Evolutionary conservation across 148 eudicot species (phyloP).

Genomic region (Cornus controversa): DNA sequence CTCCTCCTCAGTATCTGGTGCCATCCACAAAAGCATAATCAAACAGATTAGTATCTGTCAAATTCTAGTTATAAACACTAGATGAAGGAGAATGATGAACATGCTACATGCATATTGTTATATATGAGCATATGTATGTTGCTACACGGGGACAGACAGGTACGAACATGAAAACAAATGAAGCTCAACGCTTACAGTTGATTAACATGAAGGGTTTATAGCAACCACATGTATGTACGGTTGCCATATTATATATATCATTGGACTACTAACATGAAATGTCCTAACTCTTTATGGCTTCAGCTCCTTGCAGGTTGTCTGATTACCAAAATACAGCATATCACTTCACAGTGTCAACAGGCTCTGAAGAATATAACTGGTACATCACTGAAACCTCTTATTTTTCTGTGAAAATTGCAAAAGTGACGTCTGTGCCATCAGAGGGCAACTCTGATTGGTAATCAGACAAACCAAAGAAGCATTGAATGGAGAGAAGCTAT

Average conservation of each 20-base stretch:
- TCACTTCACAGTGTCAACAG: neutral
- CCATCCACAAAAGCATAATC: slow-evolving; percentile 14
- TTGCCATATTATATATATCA: neutral
- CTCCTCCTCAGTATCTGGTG: slow-evolving; percentile 83
- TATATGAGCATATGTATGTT: neutral
- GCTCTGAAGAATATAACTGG: neutral
- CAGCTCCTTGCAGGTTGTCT: neutral
- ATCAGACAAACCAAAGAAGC: neutral
- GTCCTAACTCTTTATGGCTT: neutral
- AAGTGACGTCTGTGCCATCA: neutral
- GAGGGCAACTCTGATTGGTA: neutral
- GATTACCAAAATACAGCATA: neutral
- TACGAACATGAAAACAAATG: neutral
- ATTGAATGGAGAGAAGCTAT: neutral
- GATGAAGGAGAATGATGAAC: neutral
- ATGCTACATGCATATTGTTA: neutral
- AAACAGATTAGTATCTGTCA: neutral
- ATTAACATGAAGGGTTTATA: neutral
- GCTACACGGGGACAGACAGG: neutral
- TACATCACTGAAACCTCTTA: neutral
- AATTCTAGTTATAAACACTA: neutral
- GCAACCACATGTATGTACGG: neutral
- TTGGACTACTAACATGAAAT: neutral
- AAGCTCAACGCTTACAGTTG: neutral
- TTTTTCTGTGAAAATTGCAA: neutral